Base-by-base conservation (phyloP, 2,329 filamentous ascomycete species). In the Aureobasidium lini region DNA sequence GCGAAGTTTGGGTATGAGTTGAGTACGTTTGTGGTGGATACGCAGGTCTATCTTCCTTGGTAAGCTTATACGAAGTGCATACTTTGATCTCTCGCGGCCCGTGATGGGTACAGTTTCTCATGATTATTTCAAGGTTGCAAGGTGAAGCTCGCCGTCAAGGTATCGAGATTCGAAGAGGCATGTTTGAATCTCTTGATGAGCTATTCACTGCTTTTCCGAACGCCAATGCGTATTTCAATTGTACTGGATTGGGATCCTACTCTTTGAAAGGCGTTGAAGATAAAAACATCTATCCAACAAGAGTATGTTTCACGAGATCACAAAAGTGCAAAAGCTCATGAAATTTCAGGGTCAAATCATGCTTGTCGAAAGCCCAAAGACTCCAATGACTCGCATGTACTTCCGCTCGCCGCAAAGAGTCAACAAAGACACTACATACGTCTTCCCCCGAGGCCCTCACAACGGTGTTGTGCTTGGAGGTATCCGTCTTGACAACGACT, bases 201-300 rank as follows among this genome's bases (percentile, higher is more conserved):
- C 70, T 75, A 10, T 70, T 74, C 53, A 84, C 84, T 1, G 82
- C 39, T 3, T 46, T 34, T 86, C 64, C 71, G 93, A 1, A 75
- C 94, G 47, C 40, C 11, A 53, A 4, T 31, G 57, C 57, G 9
- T 59, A 52, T 1, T 75, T 96, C 65, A 96, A 96, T 70, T 89
- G 89, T 63, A 90, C 89, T 0, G 91, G 90, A 0, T 75, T 96
- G 6, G 79, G 85, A 6, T 83, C 89, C 0, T 80, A 79, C 39
- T 85, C 80, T 60, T 81, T 96, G 1, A 89, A 89, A 7, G 92
- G 91, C 31, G 90, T 96, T 0, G 77, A 81, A 72, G 91, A 96
- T 68, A 70, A 75, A 60, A 81, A 78, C 3, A 81, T 96, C 63
- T 78, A 59, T 7, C 57, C 57, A 3, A 59, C 57, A 13, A 44